These are phyloP conservation scores for Vaucheria bursata DNA, from an alignment of 352 stramenopile species.

Conservation along the genomic window DNA sequence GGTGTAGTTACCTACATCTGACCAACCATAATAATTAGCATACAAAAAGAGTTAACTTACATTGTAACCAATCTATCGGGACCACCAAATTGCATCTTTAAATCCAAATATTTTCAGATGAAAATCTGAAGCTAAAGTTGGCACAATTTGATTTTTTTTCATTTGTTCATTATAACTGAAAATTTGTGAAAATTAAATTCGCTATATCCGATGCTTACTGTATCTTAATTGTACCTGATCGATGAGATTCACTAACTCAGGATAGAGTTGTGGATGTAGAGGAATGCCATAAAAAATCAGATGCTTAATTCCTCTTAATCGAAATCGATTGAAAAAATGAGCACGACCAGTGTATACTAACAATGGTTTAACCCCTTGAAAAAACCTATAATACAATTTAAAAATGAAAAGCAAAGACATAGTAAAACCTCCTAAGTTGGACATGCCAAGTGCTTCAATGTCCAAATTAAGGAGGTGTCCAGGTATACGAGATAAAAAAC, in stretches of 20 bases:
- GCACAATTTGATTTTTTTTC: no score
- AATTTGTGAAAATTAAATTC: no score
- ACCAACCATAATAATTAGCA: not conserved
- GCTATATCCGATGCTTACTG: no score
- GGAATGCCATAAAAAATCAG: constrained; percentile 69
- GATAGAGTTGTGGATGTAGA: constrained; percentile 66
- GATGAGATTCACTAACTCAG: constrained; percentile 64
- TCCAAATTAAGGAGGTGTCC: no score
- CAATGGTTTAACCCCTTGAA: constrained; percentile 60
- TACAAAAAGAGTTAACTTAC: no score
- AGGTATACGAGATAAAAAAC: no score
- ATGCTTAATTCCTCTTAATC: constrained; percentile 64
- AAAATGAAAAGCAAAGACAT: no score
- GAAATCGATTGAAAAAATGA: constrained; percentile 66
- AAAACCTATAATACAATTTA: constrained; percentile 56
- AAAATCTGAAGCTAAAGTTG: no score
- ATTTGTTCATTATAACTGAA: no score
- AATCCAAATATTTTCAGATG: not conserved
- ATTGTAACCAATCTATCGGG: no score
- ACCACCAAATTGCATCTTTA: constrained; percentile 6
- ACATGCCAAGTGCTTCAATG: no score
- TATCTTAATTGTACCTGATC: constrained; percentile 31
- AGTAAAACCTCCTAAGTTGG: no score
- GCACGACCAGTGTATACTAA: constrained; percentile 67
- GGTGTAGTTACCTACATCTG: not conserved